These are phyloP conservation scores for Mycena vulgaris DNA, from an alignment of 768 basidiomycete species.

Conservation along the genomic window DNA sequence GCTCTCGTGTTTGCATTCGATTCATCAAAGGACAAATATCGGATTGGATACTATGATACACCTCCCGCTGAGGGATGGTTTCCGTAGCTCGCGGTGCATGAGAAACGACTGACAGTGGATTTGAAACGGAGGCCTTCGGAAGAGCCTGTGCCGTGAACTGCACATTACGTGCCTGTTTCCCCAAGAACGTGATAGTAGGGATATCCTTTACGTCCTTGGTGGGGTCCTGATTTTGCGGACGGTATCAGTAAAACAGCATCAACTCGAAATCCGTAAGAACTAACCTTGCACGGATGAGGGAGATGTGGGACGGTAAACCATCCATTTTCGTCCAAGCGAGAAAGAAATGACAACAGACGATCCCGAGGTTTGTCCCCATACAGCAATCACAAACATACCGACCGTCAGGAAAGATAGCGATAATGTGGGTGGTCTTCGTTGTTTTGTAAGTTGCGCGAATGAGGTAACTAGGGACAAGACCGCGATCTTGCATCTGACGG, in stretches of 20 bases:
- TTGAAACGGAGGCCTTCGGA: neutral
- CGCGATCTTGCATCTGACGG: no score
- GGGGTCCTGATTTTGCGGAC: no score
- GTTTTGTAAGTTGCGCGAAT: no score
- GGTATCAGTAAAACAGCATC: no score
- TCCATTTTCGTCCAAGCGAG: slow-evolving; percentile 37
- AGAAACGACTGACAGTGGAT: neutral
- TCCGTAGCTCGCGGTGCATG: neutral
- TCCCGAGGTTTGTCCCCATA: slow-evolving; percentile 50
- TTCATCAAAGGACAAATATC: neutral
- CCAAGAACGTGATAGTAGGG: neutral
- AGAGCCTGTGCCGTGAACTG: neutral
- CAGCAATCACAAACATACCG: slow-evolving; percentile 54
- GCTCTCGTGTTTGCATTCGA: neutral
- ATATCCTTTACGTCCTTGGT: no score
- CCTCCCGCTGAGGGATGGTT: neutral
- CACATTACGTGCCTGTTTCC: no score
- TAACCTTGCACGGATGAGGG: slow-evolving; percentile 33
- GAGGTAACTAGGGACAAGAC: no score
- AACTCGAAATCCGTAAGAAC: neutral
- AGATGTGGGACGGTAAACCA: slow-evolving; percentile 45
- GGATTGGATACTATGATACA: neutral
- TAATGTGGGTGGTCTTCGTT: slow-evolving; percentile 42
- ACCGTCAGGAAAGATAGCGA: slow-evolving; percentile 45
- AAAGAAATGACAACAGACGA: slow-evolving; percentile 53